Percentiles rank a stretch among this genome's conserved stretches.
Evolutionary conservation across 148 eudicot species (phyloP).

Genomic region (Chenopodium formosanum): DNA sequence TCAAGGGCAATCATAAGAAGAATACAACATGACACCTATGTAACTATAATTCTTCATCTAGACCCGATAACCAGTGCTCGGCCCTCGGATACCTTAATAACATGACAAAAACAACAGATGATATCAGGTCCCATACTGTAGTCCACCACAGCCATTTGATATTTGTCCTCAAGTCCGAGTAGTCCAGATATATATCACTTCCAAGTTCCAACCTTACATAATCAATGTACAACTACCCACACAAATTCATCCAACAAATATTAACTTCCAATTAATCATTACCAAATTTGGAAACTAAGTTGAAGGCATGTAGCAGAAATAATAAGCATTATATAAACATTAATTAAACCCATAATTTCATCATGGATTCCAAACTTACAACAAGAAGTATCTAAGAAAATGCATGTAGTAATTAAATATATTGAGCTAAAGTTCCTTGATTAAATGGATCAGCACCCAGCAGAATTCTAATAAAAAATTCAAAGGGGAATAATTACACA

Average conservation of each 20-base stretch:
- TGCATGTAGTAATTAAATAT: too few species aligned
- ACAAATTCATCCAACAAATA: neutral
- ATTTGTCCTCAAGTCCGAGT: constrained; percentile 1
- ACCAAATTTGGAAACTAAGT: neutral
- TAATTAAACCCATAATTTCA: neutral
- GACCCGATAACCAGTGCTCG: neutral
- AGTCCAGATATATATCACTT: neutral
- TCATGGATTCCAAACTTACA: too few species aligned
- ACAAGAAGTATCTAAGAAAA: too few species aligned
- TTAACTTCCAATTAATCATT: neutral
- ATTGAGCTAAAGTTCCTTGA: too few species aligned
- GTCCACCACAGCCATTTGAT: neutral
- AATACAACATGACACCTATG: neutral
- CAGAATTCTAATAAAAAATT: too few species aligned
- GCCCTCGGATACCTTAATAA: neutral
- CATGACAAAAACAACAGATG: constrained; percentile 8
- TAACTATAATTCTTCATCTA: neutral
- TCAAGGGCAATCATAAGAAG: neutral
- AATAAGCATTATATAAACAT: too few species aligned
- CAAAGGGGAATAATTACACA: too few species aligned
- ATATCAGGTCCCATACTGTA: neutral
- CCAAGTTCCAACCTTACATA: neutral
- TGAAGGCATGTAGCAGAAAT: neutral
- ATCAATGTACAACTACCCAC: neutral
- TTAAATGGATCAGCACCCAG: too few species aligned